Evolutionary conservation across 345 rosid species (phyloP), one percentile per base, ranked within the genome.

Genomic region (Eucalyptus brandiana): DNA sequence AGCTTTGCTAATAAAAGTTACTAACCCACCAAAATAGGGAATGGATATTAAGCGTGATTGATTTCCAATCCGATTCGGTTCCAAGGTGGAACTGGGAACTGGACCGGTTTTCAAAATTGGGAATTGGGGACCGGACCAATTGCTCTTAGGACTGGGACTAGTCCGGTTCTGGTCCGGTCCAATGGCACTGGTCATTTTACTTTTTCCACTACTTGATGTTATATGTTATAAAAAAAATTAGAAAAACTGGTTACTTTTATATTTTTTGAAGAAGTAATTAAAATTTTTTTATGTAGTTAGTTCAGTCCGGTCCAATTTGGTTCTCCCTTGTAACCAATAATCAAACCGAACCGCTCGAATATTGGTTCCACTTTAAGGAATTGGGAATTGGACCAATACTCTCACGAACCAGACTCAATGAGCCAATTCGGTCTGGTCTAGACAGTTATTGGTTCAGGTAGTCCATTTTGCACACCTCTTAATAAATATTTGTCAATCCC

Each of bases 401-500:
- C 0, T 53, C 1, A 0, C 1, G 5, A 53, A 21, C 58, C 0
- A 53, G 1, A 21, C 26, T 11, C 5, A 21, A 53, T 2, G 0
- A 2, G 26, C 26, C 58, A 53, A 53, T 53, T 53, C 0, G 5
- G 8, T 53, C 2, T 0, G 1, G 1, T 0, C 0, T 21, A 1
- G 58, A 53, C 0, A 0, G 5, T 53, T 53, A 53, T 2, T 0
- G 0, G 0, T 53, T 21, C 0, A 5, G 11, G 58, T 8, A 53
- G 58, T 53, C 0, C 1, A 0, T 53, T 53, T 53, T 53, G 58
- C 58, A 53, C 0, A 1, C 58, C 58, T 11, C 26, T 21, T 21
- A 53, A 19, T 8, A 53, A 0, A 53, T 53, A 53, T 21, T 53
- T 1, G 2, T 67, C 80, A 4, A 17, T 67, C 4, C 1, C 0